A percentile compares a stretch with the other conserved stretches of the same genome.
These are phyloP conservation scores for Typha latifolia DNA, from an alignment of 176 grass and related monocot species.

Conservation along the genomic window DNA sequence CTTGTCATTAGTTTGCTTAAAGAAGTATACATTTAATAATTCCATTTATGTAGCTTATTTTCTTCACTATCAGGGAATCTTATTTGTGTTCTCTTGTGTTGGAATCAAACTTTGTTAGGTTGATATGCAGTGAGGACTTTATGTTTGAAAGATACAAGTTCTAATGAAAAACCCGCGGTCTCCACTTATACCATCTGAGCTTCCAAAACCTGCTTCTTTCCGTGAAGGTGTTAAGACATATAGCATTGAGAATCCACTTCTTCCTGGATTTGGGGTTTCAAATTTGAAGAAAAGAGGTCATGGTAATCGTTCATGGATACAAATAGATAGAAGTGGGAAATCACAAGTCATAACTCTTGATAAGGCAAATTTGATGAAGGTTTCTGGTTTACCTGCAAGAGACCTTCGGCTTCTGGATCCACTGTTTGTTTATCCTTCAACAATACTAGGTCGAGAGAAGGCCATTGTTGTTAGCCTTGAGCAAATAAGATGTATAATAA, in stretches of 20 bases:
- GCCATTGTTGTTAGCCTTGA: slow-evolving; percentile 22
- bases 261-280: slow-evolving; percentile 8
- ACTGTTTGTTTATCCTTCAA: slow-evolving; percentile 24
- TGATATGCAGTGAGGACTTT: no score
- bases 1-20: no score
- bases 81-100: no score
- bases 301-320: slow-evolving; percentile 14
- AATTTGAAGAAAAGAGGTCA: slow-evolving; percentile 17
- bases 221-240: slow-evolving; percentile 7
- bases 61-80: no score
- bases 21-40: no score
- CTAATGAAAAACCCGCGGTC: neutral
- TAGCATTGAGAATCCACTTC: neutral
- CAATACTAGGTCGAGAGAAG: slow-evolving; percentile 16
- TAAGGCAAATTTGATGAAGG: slow-evolving; percentile 7
- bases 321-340: slow-evolving; percentile 10
- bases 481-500: slow-evolving; percentile 23
- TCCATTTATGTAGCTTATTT: no score
- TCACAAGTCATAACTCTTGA: slow-evolving; percentile 12
- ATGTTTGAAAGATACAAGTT: no score
- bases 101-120: no score
- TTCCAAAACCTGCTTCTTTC: slow-evolving; percentile 12
- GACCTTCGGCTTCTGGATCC: slow-evolving; percentile 26
- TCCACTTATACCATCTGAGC: neutral
- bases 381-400: slow-evolving; percentile 9